Percentiles rank a stretch among this genome's conserved stretches.
Evolutionary conservation across 2,329 filamentous ascomycete species (phyloP).

Genomic region (Fonsecaea multimorphosa): DNA sequence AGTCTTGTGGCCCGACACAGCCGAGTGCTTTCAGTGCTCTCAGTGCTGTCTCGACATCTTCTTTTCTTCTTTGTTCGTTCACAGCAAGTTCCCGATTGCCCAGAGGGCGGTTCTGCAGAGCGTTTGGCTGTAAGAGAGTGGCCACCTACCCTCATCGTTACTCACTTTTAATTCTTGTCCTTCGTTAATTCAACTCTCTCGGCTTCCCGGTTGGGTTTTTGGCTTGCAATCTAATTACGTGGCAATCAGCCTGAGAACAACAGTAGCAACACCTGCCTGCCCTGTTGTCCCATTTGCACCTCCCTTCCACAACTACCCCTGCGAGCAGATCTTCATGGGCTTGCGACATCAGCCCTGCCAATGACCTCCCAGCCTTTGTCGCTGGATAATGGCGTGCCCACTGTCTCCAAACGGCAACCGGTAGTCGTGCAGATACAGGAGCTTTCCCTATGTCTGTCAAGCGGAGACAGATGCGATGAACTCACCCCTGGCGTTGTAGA

Average conservation of each 20-base stretch:
- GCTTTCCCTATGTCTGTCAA: constrained; percentile 21
- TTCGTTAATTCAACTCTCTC: background rate
- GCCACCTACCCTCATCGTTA: background rate
- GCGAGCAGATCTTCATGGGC: constrained; percentile 17
- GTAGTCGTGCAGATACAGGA: constrained; percentile 30
- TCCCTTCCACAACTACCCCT: background rate
- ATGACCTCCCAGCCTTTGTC: constrained; percentile 32
- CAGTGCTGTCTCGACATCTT: constrained; percentile 16
- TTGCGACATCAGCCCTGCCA: constrained; percentile 22
- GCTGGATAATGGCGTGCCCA: constrained; percentile 29
- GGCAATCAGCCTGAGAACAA: background rate
- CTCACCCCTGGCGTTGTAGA: constrained; percentile 14
- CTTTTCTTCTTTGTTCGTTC: constrained; percentile 12
- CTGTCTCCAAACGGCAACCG: constrained; percentile 25
- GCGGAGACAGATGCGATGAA: constrained; percentile 11
- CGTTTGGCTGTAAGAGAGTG: background rate
- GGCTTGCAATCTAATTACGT: background rate
- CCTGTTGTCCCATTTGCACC: background rate
- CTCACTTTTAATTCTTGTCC: constrained; percentile 5
- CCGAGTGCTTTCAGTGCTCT: constrained; percentile 11
- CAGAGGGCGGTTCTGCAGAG: background rate
- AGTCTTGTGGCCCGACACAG: constrained; percentile 13
- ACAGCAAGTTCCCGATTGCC: constrained; percentile 6
- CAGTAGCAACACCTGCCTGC: background rate
- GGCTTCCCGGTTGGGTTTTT: background rate